Evolutionary conservation across 2,329 filamentous ascomycete genomes (phyloP), one percentile per base, ranked within the genome.

Genomic region (Fragosphaeria purpurea): DNA sequence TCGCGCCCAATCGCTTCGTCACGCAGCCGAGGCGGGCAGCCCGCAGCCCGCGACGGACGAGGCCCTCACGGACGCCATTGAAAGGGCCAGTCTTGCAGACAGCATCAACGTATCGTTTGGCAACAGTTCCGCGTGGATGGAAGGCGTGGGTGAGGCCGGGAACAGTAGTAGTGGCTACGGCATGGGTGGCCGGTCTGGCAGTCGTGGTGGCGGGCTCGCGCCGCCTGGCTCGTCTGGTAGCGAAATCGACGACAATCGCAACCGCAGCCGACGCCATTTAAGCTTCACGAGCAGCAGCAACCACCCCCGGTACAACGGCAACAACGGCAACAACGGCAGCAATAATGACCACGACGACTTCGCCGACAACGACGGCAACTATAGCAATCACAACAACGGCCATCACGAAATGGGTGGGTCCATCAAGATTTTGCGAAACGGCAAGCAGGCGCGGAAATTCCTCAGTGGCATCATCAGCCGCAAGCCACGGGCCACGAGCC

Each of bases 191-290:
- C 11, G n/a, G 13, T 44, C 37, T 7, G 8, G 39, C 32, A 44
- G 31, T 39, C 40, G 51, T 13, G 42, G 37, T 31, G 42, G n/a
- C 2, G 41, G 46, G 1, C 35, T 53, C 12, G 43, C 51, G 0
- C 65, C 73, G 4, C 73, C 75, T 0, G 73, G 73, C 1, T 77
- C 74, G 11, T 75, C 76, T 1, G 74, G 73, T 11, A 77, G 74
- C 55, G 76, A 78, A 10, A 52, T 61, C 39, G 70, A 71, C 8
- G 57, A 55, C n/a, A 45, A 51, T 7, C 50, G 49, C 49, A 57
- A 56, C 3, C 59, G 57, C 5, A 65, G 64, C 10, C 59, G 50
- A 40, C 43, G 56, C 10, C 58, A 62, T 41, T n/a, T 53, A 22
- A 58, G 62, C 46, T 52, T 55, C 38, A 55, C 55, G 45, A 58